Evolutionary conservation across 306 rosid species (phyloP), one percentile per base, ranked within the genome.

Genomic region (Hippophae tibetana): DNA sequence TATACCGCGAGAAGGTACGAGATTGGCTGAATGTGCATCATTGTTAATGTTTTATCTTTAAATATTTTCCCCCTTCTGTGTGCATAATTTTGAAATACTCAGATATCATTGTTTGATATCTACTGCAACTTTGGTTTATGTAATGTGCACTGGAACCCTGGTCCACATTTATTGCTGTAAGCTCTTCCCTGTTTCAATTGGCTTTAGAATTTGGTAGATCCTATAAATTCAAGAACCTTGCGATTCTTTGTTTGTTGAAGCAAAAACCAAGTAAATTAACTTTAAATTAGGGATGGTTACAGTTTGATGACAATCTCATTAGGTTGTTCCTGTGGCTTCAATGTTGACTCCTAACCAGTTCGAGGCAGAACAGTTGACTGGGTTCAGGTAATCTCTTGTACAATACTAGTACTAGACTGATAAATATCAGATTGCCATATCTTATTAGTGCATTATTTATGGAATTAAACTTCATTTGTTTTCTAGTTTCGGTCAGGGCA

Each of bases 301-400:
- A 25, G 53, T 76, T 73, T 58, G 62, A 52, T 46, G 46, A 52
- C 63, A 42, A 70, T 25, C 54, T 43, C 63, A 59, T 46, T 75
- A 87, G 99, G 96, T 92, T 65, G 93, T 92, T 51, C 96, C 95
- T 10, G 89, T 87, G 31, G 88, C 98, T 72, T 87, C 98, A 71
- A 83, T 92, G 98, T 75, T 87, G 80, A 85, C 98, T 62, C 98
- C 96, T 62, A 92, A 92, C 74, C 98, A 92, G 75, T 92, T 92
- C 75, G 96, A 92, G 77, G 96, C 98, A 65, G 96, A 92, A 80
- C 72, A 81, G 58, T 71, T 87, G 72, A 81, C 98, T 51, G 85
- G 89, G 57, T 56, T 66, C 65, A 81, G 82, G 98, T 87, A 76
- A 63, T 75, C 72, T 6, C 47, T 57, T 23, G 62, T 65, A 53